Evolutionary conservation across 495 filamentous ascomycete species (phyloP).

Genomic region (Mytilinidion resinicola): DNA sequence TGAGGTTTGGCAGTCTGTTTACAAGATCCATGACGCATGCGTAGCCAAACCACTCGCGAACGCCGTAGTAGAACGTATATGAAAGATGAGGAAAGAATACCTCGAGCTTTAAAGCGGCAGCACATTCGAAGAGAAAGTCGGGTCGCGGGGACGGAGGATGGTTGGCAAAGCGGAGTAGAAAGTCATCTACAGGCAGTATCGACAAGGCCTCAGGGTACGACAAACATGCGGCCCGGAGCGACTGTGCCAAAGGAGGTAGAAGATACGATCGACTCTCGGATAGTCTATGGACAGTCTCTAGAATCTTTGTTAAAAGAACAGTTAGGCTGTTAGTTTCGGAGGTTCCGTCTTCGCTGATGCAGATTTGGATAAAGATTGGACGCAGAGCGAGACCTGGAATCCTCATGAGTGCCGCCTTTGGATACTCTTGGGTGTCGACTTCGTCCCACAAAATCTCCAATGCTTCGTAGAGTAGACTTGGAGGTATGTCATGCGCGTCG

Average conservation of each 20-base stretch:
- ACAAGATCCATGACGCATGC: conserved; percentile 42
- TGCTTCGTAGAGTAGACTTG: conserved; percentile 4
- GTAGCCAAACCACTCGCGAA: conserved; percentile 33
- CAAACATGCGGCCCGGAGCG: conserved; percentile 26
- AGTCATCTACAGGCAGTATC: conserved; percentile 25
- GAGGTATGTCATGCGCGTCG: not conserved
- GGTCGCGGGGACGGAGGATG: conserved; percentile 29
- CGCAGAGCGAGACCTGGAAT: conserved; percentile 31
- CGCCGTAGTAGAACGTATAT: conserved; percentile 41
- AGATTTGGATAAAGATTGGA: conserved; percentile 12
- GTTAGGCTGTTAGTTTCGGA: not conserved
- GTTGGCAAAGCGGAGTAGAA: conserved; percentile 30
- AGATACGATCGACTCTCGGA: conserved; percentile 29
- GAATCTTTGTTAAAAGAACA: conserved; percentile 5
- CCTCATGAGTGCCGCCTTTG: conserved; percentile 24
- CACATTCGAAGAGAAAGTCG: conserved; percentile 39
- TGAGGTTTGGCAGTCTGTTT: conserved; percentile 31
- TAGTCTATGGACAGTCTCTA: conserved; percentile 22
- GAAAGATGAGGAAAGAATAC: conserved; percentile 11
- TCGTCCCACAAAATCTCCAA: conserved; percentile 37
- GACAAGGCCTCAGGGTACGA: conserved; percentile 8
- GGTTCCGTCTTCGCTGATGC: not conserved
- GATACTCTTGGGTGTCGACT: conserved; percentile 37
- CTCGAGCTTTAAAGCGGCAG: conserved; percentile 25
- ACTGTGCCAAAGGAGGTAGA: conserved; percentile 24